A percentile compares a stretch with the other conserved stretches of the same genome.
Evolutionary conservation across 257 asterid genomes (phyloP).

Genomic region (Solanum medicagineum): DNA sequence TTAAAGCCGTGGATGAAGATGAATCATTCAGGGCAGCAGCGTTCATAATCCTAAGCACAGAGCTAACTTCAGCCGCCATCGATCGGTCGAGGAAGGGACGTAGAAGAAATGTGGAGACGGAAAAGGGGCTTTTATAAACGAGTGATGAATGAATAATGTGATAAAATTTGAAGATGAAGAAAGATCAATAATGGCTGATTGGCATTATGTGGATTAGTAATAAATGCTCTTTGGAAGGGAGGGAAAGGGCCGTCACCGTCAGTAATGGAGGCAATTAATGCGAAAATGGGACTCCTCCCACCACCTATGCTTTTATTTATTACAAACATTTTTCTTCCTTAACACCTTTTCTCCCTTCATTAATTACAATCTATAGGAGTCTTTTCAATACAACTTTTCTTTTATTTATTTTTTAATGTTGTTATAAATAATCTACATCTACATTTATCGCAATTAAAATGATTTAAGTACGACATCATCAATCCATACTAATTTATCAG

Average conservation of each 20-base stretch:
- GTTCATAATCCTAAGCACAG: constrained; percentile 48
- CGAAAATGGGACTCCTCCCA: constrained; percentile 12
- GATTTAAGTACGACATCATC: neutral
- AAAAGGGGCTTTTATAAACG: neutral
- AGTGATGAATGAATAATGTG: neutral
- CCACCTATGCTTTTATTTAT: constrained; percentile 16
- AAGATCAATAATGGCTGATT: neutral
- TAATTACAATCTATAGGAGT: constrained; percentile 19
- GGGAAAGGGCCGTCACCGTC: constrained; percentile 5
- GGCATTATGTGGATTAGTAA: neutral
- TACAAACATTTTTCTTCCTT: constrained; percentile 17
- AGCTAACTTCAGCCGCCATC: constrained; percentile 93
- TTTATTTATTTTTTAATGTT: too few relatives aligned
- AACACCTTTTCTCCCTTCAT: constrained; percentile 7
- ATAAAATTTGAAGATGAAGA: too few relatives aligned
- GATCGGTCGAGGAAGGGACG: neutral
- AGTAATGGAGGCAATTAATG: constrained; percentile 44
- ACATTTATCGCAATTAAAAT: neutral
- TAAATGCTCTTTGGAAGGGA: neutral
- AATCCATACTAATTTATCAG: neutral
- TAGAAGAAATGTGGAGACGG: neutral
- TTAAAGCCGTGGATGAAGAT: constrained; percentile 32
- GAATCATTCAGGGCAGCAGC: constrained; percentile 29
- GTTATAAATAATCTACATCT: neutral
- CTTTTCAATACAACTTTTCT: too few relatives aligned